Conservation (phyloP, 768 basidiomycete species). For the Boletus reticulatus region DNA sequence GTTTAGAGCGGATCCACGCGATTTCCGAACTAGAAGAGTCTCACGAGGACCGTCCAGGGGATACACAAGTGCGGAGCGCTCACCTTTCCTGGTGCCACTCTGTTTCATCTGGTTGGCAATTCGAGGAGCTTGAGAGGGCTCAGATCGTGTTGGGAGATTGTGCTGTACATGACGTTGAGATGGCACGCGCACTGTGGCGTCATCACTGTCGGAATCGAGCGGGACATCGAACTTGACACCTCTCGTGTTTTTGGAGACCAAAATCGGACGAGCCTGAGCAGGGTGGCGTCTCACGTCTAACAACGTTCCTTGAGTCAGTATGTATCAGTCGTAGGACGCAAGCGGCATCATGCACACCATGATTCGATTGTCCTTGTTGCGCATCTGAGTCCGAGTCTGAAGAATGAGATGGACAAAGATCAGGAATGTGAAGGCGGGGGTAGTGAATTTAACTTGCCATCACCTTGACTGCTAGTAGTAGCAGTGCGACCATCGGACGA, state of each 20-base stretch:
- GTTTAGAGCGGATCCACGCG: background rate
- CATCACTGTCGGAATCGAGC: conserved; percentile 13
- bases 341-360: background rate
- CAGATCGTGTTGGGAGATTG: background rate
- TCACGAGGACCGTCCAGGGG: background rate
- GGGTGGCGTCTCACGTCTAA: conserved; percentile 4
- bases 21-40: conserved; percentile 6
- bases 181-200: conserved; percentile 9
- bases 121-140: background rate
- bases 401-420: background rate
- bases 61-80: background rate
- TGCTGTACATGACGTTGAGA: conserved; percentile 4
- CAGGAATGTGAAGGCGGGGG: background rate
- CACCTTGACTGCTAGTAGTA: background rate
- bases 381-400: conserved; percentile 19
- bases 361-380: background rate
- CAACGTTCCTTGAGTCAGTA: background rate
- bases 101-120: background rate
- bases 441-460: conserved; percentile 8
- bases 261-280: background rate
- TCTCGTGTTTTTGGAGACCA: conserved; percentile 1
- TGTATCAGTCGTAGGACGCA: background rate
- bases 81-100: conserved; percentile 6
- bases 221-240: conserved; percentile 16
- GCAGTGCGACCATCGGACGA: conserved; percentile 5